Evolutionary conservation across 2,329 filamentous ascomycete genomes (phyloP).

Genomic region (Leptosphaerulina australis): DNA sequence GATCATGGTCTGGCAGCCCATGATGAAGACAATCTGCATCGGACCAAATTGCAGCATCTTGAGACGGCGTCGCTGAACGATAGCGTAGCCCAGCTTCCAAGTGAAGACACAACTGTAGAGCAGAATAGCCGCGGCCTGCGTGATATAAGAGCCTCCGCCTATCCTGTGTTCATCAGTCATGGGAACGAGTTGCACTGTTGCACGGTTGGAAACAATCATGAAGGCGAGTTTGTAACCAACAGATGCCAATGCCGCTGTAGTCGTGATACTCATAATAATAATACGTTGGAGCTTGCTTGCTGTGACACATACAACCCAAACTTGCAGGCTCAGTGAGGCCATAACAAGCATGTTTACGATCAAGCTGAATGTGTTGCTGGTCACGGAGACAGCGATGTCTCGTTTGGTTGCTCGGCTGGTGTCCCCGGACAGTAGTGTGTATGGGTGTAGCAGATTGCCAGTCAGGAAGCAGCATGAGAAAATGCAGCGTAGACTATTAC

Average conservation of each 20-base stretch:
- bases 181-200: slow-evolving; percentile 45
- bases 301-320: slow-evolving; percentile 66
- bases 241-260: slow-evolving; percentile 57
- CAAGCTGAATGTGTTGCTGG: slow-evolving; percentile 57
- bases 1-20: slow-evolving; percentile 70
- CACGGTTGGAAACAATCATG: slow-evolving; percentile 55
- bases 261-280: slow-evolving; percentile 56
- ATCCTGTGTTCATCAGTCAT: slow-evolving; percentile 34
- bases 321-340: slow-evolving; percentile 66
- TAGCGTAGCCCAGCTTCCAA: slow-evolving; percentile 64
- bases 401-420: slow-evolving; percentile 54
- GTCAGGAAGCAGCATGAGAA: slow-evolving; percentile 66
- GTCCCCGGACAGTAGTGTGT: slow-evolving; percentile 64
- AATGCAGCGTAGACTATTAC: slow-evolving; percentile 65
- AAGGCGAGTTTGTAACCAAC: slow-evolving; percentile 61
- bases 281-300: slow-evolving; percentile 50
- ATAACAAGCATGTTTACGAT: slow-evolving; percentile 63
- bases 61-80: slow-evolving; percentile 61
- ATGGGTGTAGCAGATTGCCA: slow-evolving; percentile 65
- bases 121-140: slow-evolving; percentile 63
- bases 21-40: slow-evolving; percentile 70
- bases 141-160: slow-evolving; percentile 54
- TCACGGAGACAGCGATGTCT: slow-evolving; percentile 56
- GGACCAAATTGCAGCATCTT: slow-evolving; percentile 66
- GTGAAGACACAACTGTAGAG: slow-evolving; percentile 68